Base-by-base conservation (phyloP, 2,329 filamentous ascomycete species). In the Diplodia intermedia region DNA sequence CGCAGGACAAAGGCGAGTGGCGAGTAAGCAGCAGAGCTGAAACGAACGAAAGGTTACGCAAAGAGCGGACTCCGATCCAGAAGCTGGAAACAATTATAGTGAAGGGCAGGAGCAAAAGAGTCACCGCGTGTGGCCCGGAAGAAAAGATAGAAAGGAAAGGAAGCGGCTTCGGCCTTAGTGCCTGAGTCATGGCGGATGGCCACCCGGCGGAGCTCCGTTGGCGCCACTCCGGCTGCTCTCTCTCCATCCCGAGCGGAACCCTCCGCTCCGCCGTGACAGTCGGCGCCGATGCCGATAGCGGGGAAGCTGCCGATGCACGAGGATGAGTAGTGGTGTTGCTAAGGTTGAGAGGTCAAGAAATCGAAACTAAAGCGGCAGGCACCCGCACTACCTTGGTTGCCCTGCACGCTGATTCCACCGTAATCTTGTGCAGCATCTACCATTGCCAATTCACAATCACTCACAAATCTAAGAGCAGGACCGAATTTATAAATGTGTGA, bases 111-210 rank as follows among this genome's bases (percentile, higher is more conserved):
- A 49, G 26, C 14, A 18, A 4, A 61, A 20, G 57, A 62, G 57
- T 50, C 40, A 62, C 57, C 29, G 40, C 11, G 14, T 12, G 26
- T 18, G 40, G 15, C 33, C 43, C 43, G n/a, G 18, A 47, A 47
- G 20, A 47, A 47, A 47, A 49, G 4, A 18, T 23, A 53, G n/a
- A 14, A 15, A 18, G 31, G 18, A 33, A 49, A 62, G 18, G 49
- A 62, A 62, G 14, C 14, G 18, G 57, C 23, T 6, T 20, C 11
- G 40, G 57, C 57, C 26, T 50, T 62, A 14, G 57, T 62, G 43
- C 57, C 57, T 62, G 57, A 62, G 57, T 62, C 57, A 62, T 62
- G 57, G 40, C 40, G 40, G 15, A 26, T 14, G 26, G 26, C 26
- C 11, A n/a, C 20, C 38, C 18, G 36, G n/a, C 31, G 31, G 36